phyloP scores from a whole-genome alignment of 2,329 filamentous ascomycete species.

The Zymoseptoria brevis region DNA sequence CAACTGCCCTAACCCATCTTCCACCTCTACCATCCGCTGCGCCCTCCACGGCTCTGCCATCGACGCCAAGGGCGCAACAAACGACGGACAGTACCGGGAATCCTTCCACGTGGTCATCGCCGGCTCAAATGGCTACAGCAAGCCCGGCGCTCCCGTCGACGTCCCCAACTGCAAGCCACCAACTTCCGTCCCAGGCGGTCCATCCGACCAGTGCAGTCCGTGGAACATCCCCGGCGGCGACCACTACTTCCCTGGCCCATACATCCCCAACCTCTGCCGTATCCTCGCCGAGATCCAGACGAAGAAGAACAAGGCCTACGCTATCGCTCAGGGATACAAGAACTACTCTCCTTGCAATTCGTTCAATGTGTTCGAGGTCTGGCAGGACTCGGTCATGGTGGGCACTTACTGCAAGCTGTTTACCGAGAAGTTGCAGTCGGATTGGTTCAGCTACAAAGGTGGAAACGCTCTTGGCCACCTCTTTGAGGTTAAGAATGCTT shows the following conservation, averaged over 20 bases:
- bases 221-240: conserved; percentile 19
- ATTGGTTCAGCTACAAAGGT: conserved; percentile 3
- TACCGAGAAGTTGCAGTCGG: neutral
- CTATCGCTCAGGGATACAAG: conserved; percentile 12
- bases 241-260: conserved; percentile 28
- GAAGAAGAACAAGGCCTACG: conserved; percentile 10
- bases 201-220: conserved; percentile 11
- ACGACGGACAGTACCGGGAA: conserved; percentile 21
- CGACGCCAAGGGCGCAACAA: conserved; percentile 23
- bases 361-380: conserved; percentile 26
- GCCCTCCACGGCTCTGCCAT: conserved; percentile 32
- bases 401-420: conserved; percentile 28
- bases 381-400: conserved; percentile 20
- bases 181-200: conserved; percentile 6
- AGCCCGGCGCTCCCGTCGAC: conserved; percentile 5
- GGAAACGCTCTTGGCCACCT: neutral
- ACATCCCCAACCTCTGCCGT: conserved; percentile 24
- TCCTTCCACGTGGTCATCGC: conserved; percentile 26
- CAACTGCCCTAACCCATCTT: conserved; percentile 31
- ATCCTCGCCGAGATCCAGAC: conserved; percentile 14
- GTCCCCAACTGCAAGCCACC: conserved; percentile 10
- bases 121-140: conserved; percentile 22
- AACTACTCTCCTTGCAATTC: conserved; percentile 21
- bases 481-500: conserved; percentile 7
- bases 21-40: conserved; percentile 35